Evolutionary conservation across 148 eudicot species (phyloP).

Genomic region (Euryodendron excelsum): DNA sequence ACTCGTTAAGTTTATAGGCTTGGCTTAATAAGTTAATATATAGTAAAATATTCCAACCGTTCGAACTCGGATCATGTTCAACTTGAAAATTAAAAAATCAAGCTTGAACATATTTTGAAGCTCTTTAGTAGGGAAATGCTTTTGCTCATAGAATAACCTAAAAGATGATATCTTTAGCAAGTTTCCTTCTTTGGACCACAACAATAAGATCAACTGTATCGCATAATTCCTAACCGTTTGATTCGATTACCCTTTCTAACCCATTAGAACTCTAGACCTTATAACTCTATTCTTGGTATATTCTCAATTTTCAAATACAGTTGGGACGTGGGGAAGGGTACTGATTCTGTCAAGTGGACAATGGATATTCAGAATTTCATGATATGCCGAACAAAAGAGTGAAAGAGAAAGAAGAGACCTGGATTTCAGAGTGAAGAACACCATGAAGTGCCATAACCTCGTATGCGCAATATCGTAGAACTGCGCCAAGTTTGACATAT

Average conservation of each 20-base stretch:
- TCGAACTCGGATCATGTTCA: too few species aligned
- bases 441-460: conserved; percentile 76
- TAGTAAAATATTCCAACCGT: too few species aligned
- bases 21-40: too few species aligned
- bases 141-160: conserved; percentile 14
- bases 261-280: neutral
- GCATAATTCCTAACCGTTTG: conserved; percentile 12
- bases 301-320: too few species aligned
- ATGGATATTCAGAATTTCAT: too few species aligned
- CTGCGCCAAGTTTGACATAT: conserved; percentile 58
- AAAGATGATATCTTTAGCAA: conserved; percentile 6
- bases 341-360: too few species aligned
- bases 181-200: conserved; percentile 20
- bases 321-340: too few species aligned
- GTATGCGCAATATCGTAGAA: conserved; percentile 54
- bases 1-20: too few species aligned
- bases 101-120: too few species aligned
- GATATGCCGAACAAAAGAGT: too few species aligned
- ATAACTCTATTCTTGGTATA: neutral
- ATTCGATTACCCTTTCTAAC: conserved; percentile 8
- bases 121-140: too few species aligned
- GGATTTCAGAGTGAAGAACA: conserved; percentile 67
- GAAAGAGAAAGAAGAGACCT: conserved; percentile 30
- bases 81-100: too few species aligned
- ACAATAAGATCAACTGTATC: conserved; percentile 9